Conservation (phyloP, 1,139 yeast genomes). For the Wickerhamomyces sp. region DNA sequence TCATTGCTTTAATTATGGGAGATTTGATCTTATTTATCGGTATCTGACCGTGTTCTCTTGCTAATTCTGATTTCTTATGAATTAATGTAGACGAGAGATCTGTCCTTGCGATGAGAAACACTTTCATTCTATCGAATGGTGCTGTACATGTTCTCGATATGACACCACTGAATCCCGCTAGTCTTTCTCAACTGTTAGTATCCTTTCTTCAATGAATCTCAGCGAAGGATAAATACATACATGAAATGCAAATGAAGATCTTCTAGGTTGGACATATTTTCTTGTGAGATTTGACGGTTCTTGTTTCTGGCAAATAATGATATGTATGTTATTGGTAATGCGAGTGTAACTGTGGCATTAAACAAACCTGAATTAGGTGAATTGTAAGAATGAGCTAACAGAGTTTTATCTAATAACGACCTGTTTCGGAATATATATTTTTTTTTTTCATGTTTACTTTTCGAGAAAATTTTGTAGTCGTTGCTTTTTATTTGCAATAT, state of each 20-base stretch:
- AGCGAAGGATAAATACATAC: neutral
- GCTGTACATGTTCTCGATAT: conserved; percentile 97
- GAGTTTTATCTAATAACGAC: no score
- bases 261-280: neutral
- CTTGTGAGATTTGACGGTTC: neutral
- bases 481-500: no score
- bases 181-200: neutral
- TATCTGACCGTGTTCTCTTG: conserved; percentile 25
- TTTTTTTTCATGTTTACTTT: no score
- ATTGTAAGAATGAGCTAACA: no score
- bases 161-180: conserved; percentile 48
- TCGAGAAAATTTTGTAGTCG: no score
- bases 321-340: neutral
- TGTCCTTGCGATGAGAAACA: conserved; percentile 87
- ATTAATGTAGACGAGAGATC: conserved; percentile 68
- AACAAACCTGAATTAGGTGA: no score
- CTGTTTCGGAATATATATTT: no score
- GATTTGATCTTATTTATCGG: conserved; percentile 45
- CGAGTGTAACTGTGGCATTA: no score
- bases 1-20: conserved; percentile 74
- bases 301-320: neutral
- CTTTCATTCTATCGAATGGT: conserved; percentile 92
- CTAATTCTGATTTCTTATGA: conserved; percentile 43
- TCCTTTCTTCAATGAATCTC: neutral
- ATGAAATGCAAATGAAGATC: neutral